Percentiles rank a stretch among this genome's conserved stretches.
Conservation (phyloP, 2,329 filamentous ascomycete genomes). For the Geosmithia morbida region DNA sequence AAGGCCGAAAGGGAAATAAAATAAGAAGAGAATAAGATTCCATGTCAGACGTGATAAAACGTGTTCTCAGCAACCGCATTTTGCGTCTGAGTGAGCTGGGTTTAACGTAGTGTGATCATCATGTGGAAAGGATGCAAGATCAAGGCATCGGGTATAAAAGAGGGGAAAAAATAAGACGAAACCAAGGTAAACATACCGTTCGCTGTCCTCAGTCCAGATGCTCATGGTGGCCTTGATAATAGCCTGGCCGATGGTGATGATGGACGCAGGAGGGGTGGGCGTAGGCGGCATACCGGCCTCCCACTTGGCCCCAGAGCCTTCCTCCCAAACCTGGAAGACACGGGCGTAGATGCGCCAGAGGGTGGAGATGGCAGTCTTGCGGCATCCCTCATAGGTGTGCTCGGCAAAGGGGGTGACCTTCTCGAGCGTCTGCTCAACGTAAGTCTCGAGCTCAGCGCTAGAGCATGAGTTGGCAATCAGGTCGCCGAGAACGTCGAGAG, state of each 20-base stretch:
- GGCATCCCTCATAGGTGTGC: constrained; percentile 84
- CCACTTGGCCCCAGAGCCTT: constrained; percentile 65
- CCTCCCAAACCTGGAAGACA: constrained; percentile 77
- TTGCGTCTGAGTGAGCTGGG: constrained; percentile 99
- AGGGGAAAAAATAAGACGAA: constrained; percentile 7
- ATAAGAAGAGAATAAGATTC: constrained; percentile 11
- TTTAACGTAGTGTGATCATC: constrained; percentile 88
- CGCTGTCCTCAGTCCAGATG: constrained; percentile 79
- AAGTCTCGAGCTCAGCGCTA: constrained; percentile 58
- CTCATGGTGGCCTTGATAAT: constrained; percentile 73
- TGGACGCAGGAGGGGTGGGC: constrained; percentile 61
- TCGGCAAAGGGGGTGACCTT: constrained; percentile 68
- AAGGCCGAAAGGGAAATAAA: constrained; percentile 8
- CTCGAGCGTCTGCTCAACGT: constrained; percentile 79
- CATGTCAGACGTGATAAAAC: constrained; percentile 26
- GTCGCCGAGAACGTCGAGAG: constrained; percentile 87
- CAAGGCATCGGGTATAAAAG: constrained; percentile 8
- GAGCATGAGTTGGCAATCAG: constrained; percentile 76
- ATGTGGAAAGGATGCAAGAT: constrained; percentile 24
- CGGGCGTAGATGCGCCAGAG: constrained; percentile 89
- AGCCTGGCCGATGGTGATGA: constrained; percentile 74
- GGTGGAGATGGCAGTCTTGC: constrained; percentile 82
- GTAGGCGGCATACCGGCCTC: constrained; percentile 74
- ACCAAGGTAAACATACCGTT: constrained; percentile 56
- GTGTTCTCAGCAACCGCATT: constrained; percentile 82